Percentiles rank a stretch among this genome's conserved stretches.
These are phyloP conservation scores for Starmerella tilneyi DNA, from an alignment of 805 yeast species.

Conservation along the genomic window DNA sequence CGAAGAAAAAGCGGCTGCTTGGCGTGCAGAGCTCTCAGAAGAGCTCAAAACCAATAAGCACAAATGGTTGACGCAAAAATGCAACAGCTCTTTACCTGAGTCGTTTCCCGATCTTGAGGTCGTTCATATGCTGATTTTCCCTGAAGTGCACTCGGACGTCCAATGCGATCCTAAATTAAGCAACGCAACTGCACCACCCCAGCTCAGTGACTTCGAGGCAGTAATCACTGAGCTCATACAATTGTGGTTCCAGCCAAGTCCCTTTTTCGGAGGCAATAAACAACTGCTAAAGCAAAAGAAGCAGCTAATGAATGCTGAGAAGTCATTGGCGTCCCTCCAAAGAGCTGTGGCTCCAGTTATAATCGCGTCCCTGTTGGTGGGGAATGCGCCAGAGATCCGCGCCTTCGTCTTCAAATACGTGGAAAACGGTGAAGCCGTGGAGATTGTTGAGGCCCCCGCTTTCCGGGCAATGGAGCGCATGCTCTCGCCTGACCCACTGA, in stretches of 20 bases:
- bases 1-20: not conserved
- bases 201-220: not conserved
- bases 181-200: not conserved
- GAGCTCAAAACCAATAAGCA: constrained; percentile 25
- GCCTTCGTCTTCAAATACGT: constrained; percentile 2
- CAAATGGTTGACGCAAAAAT: constrained; percentile 16
- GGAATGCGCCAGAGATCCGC: not conserved
- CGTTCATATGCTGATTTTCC: constrained; percentile 6
- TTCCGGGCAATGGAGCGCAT: not conserved
- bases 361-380: not conserved
- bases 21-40: constrained; percentile 13
- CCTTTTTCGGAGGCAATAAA: not conserved
- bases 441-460: not conserved
- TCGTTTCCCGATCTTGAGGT: constrained; percentile 19
- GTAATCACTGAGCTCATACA: not conserved
- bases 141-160: not conserved
- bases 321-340: not conserved
- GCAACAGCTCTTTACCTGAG: constrained; percentile 9
- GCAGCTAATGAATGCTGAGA: no score
- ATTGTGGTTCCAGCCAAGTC: constrained; percentile 8
- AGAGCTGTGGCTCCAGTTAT: constrained; percentile 1
- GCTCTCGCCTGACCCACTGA: no score
- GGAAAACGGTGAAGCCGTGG: not conserved
- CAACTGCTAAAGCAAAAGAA: not conserved
- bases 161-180: not conserved